Conservation (phyloP, 2,329 filamentous ascomycete species). For the Trichoderma sp. region DNA sequence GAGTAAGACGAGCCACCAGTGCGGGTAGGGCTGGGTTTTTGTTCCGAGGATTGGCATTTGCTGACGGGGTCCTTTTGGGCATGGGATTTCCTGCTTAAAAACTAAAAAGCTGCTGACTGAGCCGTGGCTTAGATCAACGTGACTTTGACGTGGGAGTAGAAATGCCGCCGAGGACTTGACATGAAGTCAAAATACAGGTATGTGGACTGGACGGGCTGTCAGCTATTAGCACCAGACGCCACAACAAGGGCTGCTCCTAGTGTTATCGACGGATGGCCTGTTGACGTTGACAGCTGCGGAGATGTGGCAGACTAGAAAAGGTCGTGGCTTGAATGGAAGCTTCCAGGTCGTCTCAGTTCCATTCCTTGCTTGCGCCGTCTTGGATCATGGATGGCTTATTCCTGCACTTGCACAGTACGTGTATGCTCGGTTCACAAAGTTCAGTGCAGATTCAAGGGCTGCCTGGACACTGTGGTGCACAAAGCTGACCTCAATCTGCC, state of each 20-base stretch:
- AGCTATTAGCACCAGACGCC: not conserved
- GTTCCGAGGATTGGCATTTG: not conserved
- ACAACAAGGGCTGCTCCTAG: not conserved
- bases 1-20: conserved; percentile 4
- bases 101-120: not conserved
- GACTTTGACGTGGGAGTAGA: not conserved
- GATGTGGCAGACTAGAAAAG: not conserved
- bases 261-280: not conserved
- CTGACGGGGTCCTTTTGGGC: not conserved
- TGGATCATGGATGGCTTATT: not conserved
- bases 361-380: not conserved
- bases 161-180: not conserved
- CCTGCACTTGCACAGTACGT: not conserved
- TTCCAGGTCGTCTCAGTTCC: not conserved
- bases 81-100: not conserved
- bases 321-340: not conserved
- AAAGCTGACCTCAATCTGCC: not conserved
- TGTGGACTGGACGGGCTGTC: not conserved
- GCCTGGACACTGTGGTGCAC: not conserved
- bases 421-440: not conserved
- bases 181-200: not conserved
- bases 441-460: not conserved
- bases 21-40: conserved; percentile 8
- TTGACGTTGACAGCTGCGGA: not conserved
- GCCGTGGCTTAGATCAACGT: not conserved